Conservation (phyloP, 345 rosid genomes). For the Jatropha curcas region DNA sequence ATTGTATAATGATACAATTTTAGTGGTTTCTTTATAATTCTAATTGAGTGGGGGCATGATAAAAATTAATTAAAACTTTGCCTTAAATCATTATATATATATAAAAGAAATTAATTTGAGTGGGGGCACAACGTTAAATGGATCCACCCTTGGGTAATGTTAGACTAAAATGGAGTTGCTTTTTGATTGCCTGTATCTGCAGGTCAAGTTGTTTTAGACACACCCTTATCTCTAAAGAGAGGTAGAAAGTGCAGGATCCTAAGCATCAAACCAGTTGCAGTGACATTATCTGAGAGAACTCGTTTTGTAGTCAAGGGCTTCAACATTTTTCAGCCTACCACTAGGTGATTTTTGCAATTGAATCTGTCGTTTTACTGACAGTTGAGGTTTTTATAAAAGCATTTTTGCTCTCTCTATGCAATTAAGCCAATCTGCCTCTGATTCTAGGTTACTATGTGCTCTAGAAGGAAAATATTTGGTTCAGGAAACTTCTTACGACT, state of each 20-base stretch:
- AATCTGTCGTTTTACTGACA: neutral
- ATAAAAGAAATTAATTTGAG: no score
- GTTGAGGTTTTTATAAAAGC: neutral
- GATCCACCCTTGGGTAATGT: no score
- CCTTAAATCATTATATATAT: no score
- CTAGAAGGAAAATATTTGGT: slow-evolving; percentile 81
- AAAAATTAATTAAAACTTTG: no score
- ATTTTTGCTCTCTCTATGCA: slow-evolving; percentile 9
- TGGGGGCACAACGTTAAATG: no score
- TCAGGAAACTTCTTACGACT: slow-evolving; percentile 57
- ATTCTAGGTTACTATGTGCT: slow-evolving; percentile 86
- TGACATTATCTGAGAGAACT: slow-evolving; percentile 55
- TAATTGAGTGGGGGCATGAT: no score
- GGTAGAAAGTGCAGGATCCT: slow-evolving; percentile 50
- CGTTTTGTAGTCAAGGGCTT: slow-evolving; percentile 75
- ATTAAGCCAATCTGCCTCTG: neutral
- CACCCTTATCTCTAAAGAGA: slow-evolving; percentile 62
- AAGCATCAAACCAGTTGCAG: slow-evolving; percentile 77
- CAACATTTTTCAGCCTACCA: slow-evolving; percentile 57
- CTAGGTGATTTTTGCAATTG: slow-evolving; percentile 45
- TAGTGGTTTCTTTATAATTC: no score
- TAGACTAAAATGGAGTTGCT: no score
- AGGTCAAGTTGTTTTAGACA: slow-evolving; percentile 69
- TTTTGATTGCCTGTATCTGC: slow-evolving; percentile 29
- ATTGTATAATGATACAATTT: no score